A percentile compares a stretch with the other conserved stretches of the same genome.
Evolutionary conservation across 768 basidiomycete species (phyloP).

Genomic region (Tephrocybe rancida): DNA sequence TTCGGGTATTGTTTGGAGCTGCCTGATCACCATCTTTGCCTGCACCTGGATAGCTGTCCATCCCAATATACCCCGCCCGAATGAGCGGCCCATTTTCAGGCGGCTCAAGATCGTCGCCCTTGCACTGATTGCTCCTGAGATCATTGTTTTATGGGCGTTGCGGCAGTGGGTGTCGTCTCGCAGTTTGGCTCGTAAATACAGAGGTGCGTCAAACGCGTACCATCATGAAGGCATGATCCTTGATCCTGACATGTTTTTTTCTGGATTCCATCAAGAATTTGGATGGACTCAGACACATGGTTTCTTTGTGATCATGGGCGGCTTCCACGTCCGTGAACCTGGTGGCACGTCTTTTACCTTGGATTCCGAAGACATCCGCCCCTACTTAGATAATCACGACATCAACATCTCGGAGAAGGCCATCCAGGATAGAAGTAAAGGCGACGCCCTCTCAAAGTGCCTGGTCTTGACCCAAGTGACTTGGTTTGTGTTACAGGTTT

Average conservation of each 20-base stretch:
- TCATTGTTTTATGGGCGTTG: slow-evolving; percentile 21
- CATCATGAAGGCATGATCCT: no score
- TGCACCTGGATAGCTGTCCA: slow-evolving; percentile 27
- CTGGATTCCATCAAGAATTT: slow-evolving; percentile 12
- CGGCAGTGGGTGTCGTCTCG: slow-evolving; percentile 20
- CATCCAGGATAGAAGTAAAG: no score
- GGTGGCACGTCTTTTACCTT: no score
- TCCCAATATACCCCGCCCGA: slow-evolving; percentile 22
- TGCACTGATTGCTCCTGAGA: slow-evolving; percentile 24
- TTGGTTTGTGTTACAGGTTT: no score
- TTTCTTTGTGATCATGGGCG: slow-evolving; percentile 30
- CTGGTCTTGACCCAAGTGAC: no score
- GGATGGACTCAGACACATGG: slow-evolving; percentile 25
- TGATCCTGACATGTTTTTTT: neutral
- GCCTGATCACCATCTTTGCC: slow-evolving; percentile 22
- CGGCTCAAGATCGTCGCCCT: slow-evolving; percentile 14
- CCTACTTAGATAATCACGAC: no score
- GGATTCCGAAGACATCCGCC: no score
- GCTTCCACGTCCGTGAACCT: no score
- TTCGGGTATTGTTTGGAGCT: slow-evolving; percentile 25
- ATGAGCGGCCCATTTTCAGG: neutral
- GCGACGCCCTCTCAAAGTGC: no score
- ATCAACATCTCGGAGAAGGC: no score
- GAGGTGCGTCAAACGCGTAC: neutral
- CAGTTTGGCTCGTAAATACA: slow-evolving; percentile 13